Evolutionary conservation across 345 rosid species (phyloP), one percentile per base, ranked within the genome.

Genomic region (Geranium rotundifolium): DNA sequence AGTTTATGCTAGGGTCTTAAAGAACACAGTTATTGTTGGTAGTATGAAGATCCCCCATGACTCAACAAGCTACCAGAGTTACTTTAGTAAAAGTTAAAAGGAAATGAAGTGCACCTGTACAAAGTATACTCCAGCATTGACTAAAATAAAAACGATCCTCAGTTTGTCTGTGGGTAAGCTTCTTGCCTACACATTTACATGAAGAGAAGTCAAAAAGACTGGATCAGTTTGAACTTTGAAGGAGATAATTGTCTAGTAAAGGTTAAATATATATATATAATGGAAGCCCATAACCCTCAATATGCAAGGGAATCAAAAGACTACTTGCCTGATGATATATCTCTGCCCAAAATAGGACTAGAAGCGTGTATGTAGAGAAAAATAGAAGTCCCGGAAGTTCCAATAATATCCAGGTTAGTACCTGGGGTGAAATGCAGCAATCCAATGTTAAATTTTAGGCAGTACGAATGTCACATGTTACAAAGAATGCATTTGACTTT

Each of bases 331-430:
- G 97, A 75, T 88, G 97, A 80, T 95, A 95, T 82, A 95, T 95
- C 79, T 95, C 99, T 18, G 99, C 99, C 99, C 99, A 95, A 69
- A 95, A 95, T 52, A 95, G 81, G 63, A 90, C 97, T 7, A 95
- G 90, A 66, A 95, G 76, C 0, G 97, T 90, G 77, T 86, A 95
- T 0, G 97, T 86, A 2, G 99, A 88, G 83, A 95, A 95, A 70
- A 95, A 88, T 58, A 95, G 72, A 19, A 95, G 82, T 14, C 93
- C 95, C 2, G 99, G 97, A 58, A 95, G 86, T 72, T 90, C 95
- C 85, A 90, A 74, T 60, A 86, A 56, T 72, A 95, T 60, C 80
- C 73, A 68, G 13, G 71, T 76, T 19, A 90, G 76, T 41, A 85
- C 95, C 99, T 95, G 79, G 60, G 71, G 50, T 56, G 76, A 62